These are phyloP conservation scores for Pleurotus eryngii DNA, from an alignment of 768 basidiomycete species.

Conservation along the genomic window DNA sequence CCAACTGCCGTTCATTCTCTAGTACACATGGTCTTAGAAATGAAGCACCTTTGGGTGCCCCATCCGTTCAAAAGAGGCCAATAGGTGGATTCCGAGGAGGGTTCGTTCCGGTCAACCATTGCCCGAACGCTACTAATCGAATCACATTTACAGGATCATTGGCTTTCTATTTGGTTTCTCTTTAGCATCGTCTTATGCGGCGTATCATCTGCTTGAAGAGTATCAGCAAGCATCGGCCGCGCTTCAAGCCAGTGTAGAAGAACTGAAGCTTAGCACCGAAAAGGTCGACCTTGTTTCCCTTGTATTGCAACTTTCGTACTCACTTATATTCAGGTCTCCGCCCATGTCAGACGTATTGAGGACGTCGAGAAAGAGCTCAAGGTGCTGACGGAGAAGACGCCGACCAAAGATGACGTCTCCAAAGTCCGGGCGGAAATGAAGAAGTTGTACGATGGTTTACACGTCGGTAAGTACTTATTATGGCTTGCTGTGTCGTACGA, in stretches of 20 bases:
- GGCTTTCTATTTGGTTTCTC: conserved; percentile 91
- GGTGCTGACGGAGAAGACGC: conserved; percentile 58
- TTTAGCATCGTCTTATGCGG: conserved; percentile 79
- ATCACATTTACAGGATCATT: conserved; percentile 50
- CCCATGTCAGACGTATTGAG: conserved; percentile 81
- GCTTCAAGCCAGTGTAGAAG: conserved; percentile 83
- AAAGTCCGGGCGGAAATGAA: conserved; percentile 78
- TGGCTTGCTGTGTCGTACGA: no score
- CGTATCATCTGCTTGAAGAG: conserved; percentile 87
- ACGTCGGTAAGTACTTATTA: conserved; percentile 54
- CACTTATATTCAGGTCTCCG: conserved; percentile 54
- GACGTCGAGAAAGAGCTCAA: conserved; percentile 89
- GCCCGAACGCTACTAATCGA: conserved; percentile 6
- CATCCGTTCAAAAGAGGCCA: conserved; percentile 64
- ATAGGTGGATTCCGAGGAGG: conserved; percentile 72
- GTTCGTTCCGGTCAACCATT: conserved; percentile 25
- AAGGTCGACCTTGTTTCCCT: conserved; percentile 45
- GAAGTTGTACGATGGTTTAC: conserved; percentile 81
- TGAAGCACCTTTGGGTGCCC: conserved; percentile 48
- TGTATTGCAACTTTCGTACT: neutral
- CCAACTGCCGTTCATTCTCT: conserved; percentile 36
- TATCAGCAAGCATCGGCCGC: conserved; percentile 87
- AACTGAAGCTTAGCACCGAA: conserved; percentile 78
- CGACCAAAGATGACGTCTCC: conserved; percentile 78
- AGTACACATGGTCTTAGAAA: conserved; percentile 41